phyloP scores from a whole-genome alignment of 108 stramenopile species.

The Cyclotella baltica region DNA sequence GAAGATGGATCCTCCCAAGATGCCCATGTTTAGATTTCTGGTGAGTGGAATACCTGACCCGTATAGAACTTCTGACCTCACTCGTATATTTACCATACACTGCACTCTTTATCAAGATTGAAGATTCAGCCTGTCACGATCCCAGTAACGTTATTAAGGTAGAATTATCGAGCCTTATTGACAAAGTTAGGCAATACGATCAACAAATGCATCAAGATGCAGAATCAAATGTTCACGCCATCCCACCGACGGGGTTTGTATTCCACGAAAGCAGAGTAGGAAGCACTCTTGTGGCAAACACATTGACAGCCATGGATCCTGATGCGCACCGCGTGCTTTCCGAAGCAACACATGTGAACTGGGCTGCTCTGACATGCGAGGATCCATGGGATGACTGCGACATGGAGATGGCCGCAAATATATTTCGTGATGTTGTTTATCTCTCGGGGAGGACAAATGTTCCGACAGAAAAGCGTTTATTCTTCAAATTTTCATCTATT shows the following conservation, averaged over 20 bases:
- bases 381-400: conserved; percentile 34
- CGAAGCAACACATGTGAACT: conserved; percentile 75
- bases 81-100: not conserved
- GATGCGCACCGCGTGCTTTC: conserved; percentile 74
- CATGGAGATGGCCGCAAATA: conserved; percentile 32
- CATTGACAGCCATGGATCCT: conserved; percentile 80
- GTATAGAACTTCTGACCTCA: no score
- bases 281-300: conserved; percentile 92
- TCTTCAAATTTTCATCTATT: conserved; percentile 95
- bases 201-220: conserved; percentile 26
- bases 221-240: conserved; percentile 14
- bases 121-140: conserved; percentile 31
- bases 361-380: conserved; percentile 66
- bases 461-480: conserved; percentile 61
- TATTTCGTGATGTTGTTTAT: conserved; percentile 81
- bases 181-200: conserved; percentile 56
- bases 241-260: conserved; percentile 79
- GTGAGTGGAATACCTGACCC: conserved; percentile 8
- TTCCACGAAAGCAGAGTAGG: conserved; percentile 97
- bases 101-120: conserved; percentile 18
- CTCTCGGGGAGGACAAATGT: conserved; percentile 65
- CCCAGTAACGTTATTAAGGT: conserved; percentile 31
- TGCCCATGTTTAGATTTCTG: conserved; percentile 39
- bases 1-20: conserved; percentile 58
- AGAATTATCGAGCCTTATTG: conserved; percentile 54